A percentile compares a stretch with the other conserved stretches of the same genome.
These are phyloP conservation scores for Liquidambar formosana DNA, from an alignment of 164 flowering plant genomes.

Conservation along the genomic window DNA sequence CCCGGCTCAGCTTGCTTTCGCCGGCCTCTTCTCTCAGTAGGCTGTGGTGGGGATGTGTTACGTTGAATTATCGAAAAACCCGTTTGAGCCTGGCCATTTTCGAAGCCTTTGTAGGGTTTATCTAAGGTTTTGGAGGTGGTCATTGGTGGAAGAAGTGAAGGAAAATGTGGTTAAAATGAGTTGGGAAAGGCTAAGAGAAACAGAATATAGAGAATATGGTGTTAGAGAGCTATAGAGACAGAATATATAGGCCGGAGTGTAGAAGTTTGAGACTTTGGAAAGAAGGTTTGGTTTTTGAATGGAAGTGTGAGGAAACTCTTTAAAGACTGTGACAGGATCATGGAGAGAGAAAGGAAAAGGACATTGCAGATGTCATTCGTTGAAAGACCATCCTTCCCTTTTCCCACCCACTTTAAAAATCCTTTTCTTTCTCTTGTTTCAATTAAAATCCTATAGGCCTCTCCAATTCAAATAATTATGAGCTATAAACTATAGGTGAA, in stretches of 20 bases:
- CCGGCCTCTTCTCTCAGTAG: slow-evolving; percentile 66
- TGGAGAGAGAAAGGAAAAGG: slow-evolving; percentile 24
- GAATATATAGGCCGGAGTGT: too few relatives aligned
- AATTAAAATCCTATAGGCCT: not conserved
- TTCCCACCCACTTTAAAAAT: slow-evolving; percentile 13
- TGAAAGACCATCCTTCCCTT: slow-evolving; percentile 25
- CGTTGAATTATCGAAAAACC: slow-evolving; percentile 60
- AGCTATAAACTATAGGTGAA: not conserved
- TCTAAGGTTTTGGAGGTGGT: slow-evolving; percentile 40
- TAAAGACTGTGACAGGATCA: slow-evolving; percentile 38
- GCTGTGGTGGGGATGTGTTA: slow-evolving; percentile 35
- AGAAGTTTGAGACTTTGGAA: slow-evolving; percentile 5
- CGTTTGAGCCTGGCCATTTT: slow-evolving; percentile 22
- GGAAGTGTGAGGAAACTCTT: slow-evolving; percentile 9
- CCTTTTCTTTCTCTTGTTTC: not conserved
- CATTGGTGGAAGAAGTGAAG: slow-evolving; percentile 27
- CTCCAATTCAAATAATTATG: slow-evolving; percentile 4
- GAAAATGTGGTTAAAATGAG: slow-evolving; percentile 10
- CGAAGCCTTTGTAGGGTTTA: slow-evolving; percentile 28
- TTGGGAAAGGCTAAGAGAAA: not conserved
- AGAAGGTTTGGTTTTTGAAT: slow-evolving; percentile 12
- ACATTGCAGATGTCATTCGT: slow-evolving; percentile 36
- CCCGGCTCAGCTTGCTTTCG: slow-evolving; percentile 84
- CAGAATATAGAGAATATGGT: too few relatives aligned
- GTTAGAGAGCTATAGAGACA: not conserved